Conservation (phyloP, 2,329 filamentous ascomycete genomes). For the Ceratocystis alfenasii region DNA sequence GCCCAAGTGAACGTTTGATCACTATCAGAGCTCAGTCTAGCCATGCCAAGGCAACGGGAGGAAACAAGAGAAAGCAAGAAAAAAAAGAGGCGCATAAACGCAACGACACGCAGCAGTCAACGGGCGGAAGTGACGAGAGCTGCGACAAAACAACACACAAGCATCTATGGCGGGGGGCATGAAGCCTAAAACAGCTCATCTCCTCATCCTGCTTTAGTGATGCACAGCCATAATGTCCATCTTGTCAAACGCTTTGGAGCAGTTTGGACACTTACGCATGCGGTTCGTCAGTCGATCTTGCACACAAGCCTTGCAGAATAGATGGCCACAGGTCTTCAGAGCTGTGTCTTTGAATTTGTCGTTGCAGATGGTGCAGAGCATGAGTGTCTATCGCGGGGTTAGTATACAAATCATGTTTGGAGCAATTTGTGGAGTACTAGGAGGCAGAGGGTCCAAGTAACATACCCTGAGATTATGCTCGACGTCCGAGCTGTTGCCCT, state of each 20-base stretch:
- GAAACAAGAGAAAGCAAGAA: background rate
- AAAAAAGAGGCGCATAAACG: background rate
- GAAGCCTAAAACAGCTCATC: no score
- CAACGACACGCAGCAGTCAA: background rate
- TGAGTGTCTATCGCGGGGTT: constrained; percentile 18
- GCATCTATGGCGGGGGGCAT: no score
- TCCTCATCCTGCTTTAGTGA: constrained; percentile 26
- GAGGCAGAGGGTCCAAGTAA: constrained; percentile 25
- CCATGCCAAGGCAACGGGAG: background rate
- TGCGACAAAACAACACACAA: no score
- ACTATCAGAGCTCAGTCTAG: background rate
- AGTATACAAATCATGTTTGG: background rate
- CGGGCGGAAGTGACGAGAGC: background rate
- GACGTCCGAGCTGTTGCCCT: constrained; percentile 69
- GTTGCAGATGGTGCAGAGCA: constrained; percentile 80
- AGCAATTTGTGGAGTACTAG: background rate
- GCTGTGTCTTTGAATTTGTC: constrained; percentile 88
- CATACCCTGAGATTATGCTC: constrained; percentile 78
- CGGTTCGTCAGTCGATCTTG: constrained; percentile 80
- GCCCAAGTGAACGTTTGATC: background rate
- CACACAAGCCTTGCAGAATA: constrained; percentile 85
- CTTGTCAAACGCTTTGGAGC: constrained; percentile 80
- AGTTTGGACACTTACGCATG: constrained; percentile 89
- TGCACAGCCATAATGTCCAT: constrained; percentile 75
- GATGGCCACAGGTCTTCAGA: constrained; percentile 86